These are phyloP conservation scores for Tolypocladium cylindrosporum DNA, from an alignment of 2,329 filamentous ascomycete species.

Conservation along the genomic window DNA sequence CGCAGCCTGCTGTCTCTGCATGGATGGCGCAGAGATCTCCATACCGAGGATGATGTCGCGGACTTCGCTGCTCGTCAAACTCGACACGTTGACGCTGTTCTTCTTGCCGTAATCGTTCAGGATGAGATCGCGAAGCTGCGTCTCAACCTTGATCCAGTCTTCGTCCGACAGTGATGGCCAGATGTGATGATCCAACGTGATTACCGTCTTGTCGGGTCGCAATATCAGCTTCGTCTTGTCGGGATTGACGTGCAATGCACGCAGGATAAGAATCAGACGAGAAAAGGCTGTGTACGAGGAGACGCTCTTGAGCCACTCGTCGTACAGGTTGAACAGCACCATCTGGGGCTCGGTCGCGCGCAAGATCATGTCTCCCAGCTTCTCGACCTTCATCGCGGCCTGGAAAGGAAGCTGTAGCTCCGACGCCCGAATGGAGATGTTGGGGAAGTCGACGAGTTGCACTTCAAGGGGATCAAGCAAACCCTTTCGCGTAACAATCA, in stretches of 20 bases:
- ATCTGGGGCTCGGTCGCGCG: constrained; percentile 98
- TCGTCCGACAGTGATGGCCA: constrained; percentile 93
- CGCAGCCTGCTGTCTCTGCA: constrained; percentile 96
- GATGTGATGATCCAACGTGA: constrained; percentile 97
- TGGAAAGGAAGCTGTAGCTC: constrained; percentile 97
- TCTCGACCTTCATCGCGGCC: constrained; percentile 99
- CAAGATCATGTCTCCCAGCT: constrained; percentile 97
- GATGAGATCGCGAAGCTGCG: constrained; percentile 88
- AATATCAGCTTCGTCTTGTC: constrained; percentile 97
- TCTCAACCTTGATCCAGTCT: constrained; percentile 99
- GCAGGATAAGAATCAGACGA: constrained; percentile 81
- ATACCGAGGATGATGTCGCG: constrained; percentile 98
- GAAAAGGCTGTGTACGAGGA: constrained; percentile 99
- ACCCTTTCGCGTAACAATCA: constrained; percentile 97
- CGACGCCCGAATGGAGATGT: constrained; percentile 95
- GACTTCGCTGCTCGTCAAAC: constrained; percentile 92
- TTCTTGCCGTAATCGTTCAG: constrained; percentile 99
- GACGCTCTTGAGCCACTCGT: constrained; percentile 97
- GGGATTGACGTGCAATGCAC: constrained; percentile 92
- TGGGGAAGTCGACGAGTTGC: constrained; percentile 94
- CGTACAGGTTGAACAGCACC: constrained; percentile 98
- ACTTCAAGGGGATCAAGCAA: constrained; percentile 94
- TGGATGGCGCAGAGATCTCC: constrained; percentile 96
- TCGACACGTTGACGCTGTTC: constrained; percentile 98
- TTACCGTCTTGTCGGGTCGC: constrained; percentile 93